Evolutionary conservation across 2,329 filamentous ascomycete species (phyloP).

Genomic region (Dothideomycetidae sp.): DNA sequence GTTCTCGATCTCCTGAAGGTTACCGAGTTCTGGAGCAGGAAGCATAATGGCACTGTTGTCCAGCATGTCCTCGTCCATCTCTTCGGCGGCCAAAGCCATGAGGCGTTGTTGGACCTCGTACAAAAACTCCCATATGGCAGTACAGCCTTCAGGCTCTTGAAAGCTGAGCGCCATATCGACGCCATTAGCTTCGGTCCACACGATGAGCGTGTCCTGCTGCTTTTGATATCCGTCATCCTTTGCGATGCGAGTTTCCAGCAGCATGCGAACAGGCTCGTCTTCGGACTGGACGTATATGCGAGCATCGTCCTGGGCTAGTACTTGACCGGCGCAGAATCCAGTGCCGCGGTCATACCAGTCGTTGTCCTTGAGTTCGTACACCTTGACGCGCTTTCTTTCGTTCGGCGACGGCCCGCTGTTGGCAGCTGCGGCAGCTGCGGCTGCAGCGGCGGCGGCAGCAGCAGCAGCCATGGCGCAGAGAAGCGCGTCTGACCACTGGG

Average conservation of each 20-base stretch:
- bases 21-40: constrained; percentile 65
- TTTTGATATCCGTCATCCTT: constrained; percentile 97
- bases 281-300: constrained; percentile 86
- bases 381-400: constrained; percentile 66
- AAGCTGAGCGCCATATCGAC: constrained; percentile 97
- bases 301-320: constrained; percentile 63
- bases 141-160: constrained; percentile 90
- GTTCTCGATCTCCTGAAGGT: constrained; percentile 70
- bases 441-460: neutral
- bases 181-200: constrained; percentile 87
- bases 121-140: constrained; percentile 90
- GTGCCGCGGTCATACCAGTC: constrained; percentile 98
- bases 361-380: constrained; percentile 95
- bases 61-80: constrained; percentile 73
- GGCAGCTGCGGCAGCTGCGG: neutral
- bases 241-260: constrained; percentile 78
- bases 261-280: constrained; percentile 67
- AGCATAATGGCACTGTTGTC: constrained; percentile 60
- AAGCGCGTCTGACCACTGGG: neutral
- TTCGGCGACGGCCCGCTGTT: constrained; percentile 20
- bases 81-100: constrained; percentile 52
- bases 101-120: constrained; percentile 69
- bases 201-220: constrained; percentile 94
- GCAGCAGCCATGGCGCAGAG: neutral
- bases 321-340: constrained; percentile 76